Evolutionary conservation across 78 protist species (phyloP), one percentile per base, ranked within the genome.

Genomic region (Chrysochromulina parva): DNA sequence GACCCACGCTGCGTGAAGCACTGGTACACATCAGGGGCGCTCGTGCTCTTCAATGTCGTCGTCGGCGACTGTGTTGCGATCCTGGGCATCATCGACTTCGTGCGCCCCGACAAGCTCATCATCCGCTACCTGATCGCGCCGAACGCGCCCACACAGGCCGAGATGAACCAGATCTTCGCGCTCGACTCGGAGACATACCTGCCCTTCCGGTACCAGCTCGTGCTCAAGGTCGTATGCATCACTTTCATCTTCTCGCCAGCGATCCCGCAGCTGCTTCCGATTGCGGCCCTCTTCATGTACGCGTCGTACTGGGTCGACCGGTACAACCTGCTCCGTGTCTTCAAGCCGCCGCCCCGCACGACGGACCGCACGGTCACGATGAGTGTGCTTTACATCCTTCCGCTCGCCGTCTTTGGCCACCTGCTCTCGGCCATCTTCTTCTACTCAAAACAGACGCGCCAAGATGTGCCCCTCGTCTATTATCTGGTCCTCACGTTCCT

Each of bases 281-380:
- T 74, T 11, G 82, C 82, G 19, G 9, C 82, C 26, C 55, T 48
- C 57, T 74, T 74, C 82, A 74, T 74, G 82, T 48, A 4, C 55
- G n/a, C 22, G 19, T 74, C 82, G 28, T 19, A 74, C 26, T 19
- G 22, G 38, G 22, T 74, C 82, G 82, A 74, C 55, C 82, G 82
- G 82, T 74, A 48, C 82, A 74, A 74, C 82, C 82, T 74, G 22
- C 82, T 74, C 26, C 82, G 82, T 5, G 82, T 74, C 55, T 14
- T 74, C 58, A 74, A 74, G 55, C 82, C 82, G 82, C 82, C 82
- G 55, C 82, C 82, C 55, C 82, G 82, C 53, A 74, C 82, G 2
- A 74, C 82, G 28, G 82, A 74, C 82, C 82, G 82, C 52, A 74
- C 82, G 28, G 26, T 74, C 55, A 48, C 82, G 26, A 4, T 74